Conservation (phyloP, 148 eudicot species). For the Mesembryanthemum crystallinum region DNA sequence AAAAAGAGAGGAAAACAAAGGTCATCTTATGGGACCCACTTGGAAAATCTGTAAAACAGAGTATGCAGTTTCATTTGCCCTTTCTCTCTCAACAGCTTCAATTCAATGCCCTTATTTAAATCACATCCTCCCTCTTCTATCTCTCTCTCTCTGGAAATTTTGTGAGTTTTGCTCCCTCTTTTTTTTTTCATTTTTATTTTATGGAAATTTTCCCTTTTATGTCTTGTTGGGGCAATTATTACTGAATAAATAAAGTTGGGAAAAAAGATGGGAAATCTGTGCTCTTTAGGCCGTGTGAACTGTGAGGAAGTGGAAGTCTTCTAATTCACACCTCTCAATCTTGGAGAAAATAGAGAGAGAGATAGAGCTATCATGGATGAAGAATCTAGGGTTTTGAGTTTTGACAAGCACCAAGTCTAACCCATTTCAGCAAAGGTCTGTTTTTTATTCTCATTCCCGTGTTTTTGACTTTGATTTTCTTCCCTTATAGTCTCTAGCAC, state of each 20-base stretch:
- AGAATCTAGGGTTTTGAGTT: conserved; percentile 50
- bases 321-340: conserved; percentile 45
- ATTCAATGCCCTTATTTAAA: conserved; percentile 21
- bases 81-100: conserved; percentile 28
- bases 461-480: background rate
- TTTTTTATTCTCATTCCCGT: conserved; percentile 13
- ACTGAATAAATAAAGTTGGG: conserved; percentile 13
- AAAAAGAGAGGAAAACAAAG: conserved; percentile 20
- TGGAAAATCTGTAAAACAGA: conserved; percentile 56
- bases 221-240: background rate
- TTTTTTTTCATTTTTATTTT: background rate
- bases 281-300: conserved; percentile 37
- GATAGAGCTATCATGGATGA: conserved; percentile 20
- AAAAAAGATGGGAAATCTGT: conserved; percentile 28
- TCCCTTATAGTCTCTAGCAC: background rate
- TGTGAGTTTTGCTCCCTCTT: conserved; percentile 18
- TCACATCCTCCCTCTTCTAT: conserved; percentile 17
- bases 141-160: conserved; percentile 15
- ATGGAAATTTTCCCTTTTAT: background rate
- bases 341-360: background rate
- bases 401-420: background rate
- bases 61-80: conserved; percentile 53
- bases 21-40: conserved; percentile 48
- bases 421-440: conserved; percentile 42
- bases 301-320: conserved; percentile 38